Evolutionary conservation across 2,329 filamentous ascomycete species (phyloP).

Genomic region (Colletotrichum euphorbiae): DNA sequence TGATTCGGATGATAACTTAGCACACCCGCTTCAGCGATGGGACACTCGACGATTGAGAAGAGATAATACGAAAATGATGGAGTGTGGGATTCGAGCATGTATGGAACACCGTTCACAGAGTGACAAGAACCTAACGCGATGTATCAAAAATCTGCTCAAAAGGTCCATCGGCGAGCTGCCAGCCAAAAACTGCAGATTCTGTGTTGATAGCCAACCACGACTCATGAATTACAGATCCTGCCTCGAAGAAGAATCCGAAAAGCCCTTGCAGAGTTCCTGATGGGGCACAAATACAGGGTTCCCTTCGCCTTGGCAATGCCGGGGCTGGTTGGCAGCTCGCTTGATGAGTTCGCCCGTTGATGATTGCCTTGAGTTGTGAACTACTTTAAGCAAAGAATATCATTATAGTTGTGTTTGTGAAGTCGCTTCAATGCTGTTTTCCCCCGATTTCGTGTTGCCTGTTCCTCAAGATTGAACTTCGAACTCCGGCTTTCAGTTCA

Average conservation of each 20-base stretch:
- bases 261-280: background rate
- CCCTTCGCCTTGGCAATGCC: background rate
- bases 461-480: too few relatives aligned
- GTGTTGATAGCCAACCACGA: background rate
- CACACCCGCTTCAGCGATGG: background rate
- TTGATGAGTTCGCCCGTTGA: too few relatives aligned
- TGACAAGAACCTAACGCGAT: too few relatives aligned
- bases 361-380: too few relatives aligned
- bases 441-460: too few relatives aligned
- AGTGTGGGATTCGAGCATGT: too few relatives aligned
- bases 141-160: too few relatives aligned
- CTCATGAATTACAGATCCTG: background rate
- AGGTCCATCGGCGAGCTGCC: background rate
- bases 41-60: background rate
- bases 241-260: background rate
- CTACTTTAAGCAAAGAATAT: too few relatives aligned
- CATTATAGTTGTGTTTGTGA: too few relatives aligned
- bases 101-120: too few relatives aligned
- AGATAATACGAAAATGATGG: background rate
- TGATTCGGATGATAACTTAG: background rate
- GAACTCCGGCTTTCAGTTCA: too few relatives aligned
- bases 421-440: too few relatives aligned
- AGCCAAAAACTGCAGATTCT: background rate
- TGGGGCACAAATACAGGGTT: background rate
- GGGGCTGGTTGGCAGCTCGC: background rate